Evolutionary conservation across 2,329 filamentous ascomycete genomes (phyloP).

Genomic region (Stagonosporopsis tanaceti): DNA sequence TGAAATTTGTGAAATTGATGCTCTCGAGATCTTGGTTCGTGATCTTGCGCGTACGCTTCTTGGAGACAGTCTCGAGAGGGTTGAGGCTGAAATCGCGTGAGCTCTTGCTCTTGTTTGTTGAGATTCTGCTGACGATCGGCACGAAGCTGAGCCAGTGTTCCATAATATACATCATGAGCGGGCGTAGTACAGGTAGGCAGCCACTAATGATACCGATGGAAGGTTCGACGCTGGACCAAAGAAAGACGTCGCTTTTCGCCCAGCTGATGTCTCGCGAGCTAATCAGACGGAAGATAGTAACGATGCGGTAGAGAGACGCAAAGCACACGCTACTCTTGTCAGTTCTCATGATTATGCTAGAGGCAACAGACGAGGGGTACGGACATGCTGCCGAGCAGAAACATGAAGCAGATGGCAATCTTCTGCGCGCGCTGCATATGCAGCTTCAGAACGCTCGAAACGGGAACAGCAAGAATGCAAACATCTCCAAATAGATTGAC

Average conservation of each 20-base stretch:
- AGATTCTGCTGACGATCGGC: background rate
- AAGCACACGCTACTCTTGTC: background rate
- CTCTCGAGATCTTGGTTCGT: constrained; percentile 23
- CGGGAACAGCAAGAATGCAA: background rate
- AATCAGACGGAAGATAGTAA: background rate
- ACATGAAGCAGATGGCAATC: background rate
- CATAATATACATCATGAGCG: background rate
- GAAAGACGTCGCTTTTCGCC: background rate
- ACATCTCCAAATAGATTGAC: background rate
- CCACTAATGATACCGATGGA: background rate
- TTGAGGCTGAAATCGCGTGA: constrained; percentile 7
- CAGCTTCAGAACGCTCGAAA: background rate
- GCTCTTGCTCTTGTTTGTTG: constrained; percentile 3
- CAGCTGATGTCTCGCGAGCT: background rate
- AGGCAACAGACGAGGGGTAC: background rate
- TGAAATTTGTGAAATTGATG: constrained; percentile 11
- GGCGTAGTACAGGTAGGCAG: background rate
- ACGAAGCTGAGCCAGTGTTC: background rate
- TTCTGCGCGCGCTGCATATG: background rate
- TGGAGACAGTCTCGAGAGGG: constrained; percentile 31
- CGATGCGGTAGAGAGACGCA: background rate
- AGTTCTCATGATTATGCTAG: background rate
- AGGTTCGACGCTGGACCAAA: background rate
- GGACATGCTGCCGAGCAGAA: background rate
- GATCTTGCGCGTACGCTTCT: constrained; percentile 32